These are phyloP conservation scores for Psophocarpus tetragonolobus DNA, from an alignment of 306 rosid species.

Conservation along the genomic window DNA sequence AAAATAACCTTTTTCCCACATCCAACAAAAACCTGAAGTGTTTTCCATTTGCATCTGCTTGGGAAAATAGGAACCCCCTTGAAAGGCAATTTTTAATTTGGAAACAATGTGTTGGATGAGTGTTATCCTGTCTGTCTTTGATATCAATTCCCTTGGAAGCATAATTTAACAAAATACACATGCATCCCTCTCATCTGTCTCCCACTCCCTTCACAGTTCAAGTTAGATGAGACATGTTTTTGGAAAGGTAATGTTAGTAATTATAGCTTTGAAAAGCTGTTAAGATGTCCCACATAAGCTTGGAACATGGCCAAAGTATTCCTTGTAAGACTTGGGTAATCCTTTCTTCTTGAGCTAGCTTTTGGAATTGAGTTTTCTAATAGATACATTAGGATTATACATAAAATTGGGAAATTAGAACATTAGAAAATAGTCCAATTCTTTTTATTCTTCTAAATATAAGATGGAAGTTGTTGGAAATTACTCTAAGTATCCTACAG, in stretches of 20 bases:
- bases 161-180: neutral
- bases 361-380: neutral
- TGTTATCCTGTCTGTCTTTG: neutral
- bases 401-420: neutral
- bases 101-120: neutral
- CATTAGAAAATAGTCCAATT: neutral
- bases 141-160: neutral
- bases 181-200: neutral
- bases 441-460: neutral
- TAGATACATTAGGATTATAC: neutral
- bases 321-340: neutral
- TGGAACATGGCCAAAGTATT: neutral
- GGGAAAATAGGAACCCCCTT: neutral
- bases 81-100: neutral
- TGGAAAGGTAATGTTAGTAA: neutral
- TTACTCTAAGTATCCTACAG: neutral
- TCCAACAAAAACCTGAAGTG: neutral
- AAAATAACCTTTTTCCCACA: neutral
- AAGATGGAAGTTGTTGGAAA: neutral
- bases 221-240: neutral
- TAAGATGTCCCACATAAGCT: neutral
- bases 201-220: neutral
- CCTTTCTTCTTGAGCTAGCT: neutral
- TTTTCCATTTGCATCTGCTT: neutral
- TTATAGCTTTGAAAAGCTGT: neutral